phyloP scores from a whole-genome alignment of 306 rosid genomes.

The Vigna radiata region DNA sequence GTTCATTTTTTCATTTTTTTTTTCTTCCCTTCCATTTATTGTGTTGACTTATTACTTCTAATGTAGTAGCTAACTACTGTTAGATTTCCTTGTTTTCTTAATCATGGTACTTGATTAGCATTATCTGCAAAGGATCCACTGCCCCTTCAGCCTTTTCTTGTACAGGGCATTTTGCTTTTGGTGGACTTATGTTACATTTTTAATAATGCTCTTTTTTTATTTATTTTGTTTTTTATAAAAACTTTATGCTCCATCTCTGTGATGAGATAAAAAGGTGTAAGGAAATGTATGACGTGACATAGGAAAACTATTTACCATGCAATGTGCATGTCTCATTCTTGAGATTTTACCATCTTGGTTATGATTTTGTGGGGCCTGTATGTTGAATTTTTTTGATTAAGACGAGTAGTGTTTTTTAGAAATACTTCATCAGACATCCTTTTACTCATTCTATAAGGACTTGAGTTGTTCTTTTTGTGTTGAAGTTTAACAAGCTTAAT shows the following conservation, averaged over 20 bases:
- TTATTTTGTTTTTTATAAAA: not conserved
- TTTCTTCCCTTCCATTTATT: constrained; percentile 12
- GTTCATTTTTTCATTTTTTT: not conserved
- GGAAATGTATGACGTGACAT: not conserved
- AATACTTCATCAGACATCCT: constrained; percentile 16
- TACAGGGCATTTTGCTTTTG: not conserved
- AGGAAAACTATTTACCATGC: constrained; percentile 18
- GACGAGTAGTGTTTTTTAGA: not conserved
- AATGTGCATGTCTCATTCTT: constrained; percentile 8
- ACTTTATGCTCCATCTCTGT: constrained; percentile 21
- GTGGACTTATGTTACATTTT: constrained; percentile 1
- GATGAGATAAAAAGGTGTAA: constrained; percentile 4
- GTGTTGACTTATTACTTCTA: not conserved
- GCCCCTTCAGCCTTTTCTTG: not conserved
- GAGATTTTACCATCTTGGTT: constrained; percentile 19
- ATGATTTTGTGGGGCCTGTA: constrained; percentile 7
- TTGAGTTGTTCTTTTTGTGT: not conserved
- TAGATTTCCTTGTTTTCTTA: not conserved
- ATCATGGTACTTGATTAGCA: constrained; percentile 35
- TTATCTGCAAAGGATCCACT: constrained; percentile 9
- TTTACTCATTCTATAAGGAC: not conserved
- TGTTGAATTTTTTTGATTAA: not conserved
- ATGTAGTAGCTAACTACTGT: not conserved
- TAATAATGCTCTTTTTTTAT: not conserved
- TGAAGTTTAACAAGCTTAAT: not conserved